Evolutionary conservation across 2,329 filamentous ascomycete genomes (phyloP), one percentile per base, ranked within the genome.

Genomic region (Nemania sp.): DNA sequence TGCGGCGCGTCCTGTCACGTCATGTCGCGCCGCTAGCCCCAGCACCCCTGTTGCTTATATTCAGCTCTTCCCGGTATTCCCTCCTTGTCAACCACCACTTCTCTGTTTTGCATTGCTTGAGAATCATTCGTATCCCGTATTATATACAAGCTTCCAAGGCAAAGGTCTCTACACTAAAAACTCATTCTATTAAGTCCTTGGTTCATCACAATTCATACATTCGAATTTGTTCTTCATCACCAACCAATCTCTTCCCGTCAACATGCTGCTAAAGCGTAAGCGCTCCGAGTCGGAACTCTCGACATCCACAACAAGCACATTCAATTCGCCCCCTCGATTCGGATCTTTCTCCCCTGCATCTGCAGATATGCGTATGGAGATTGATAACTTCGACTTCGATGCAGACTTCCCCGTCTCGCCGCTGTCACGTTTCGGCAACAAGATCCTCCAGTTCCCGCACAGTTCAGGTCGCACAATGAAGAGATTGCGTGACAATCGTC

Each of bases 181-280:
- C n/a, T 0, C 6, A 13, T 7, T 13, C 7, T 26, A 10, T 26
- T 13, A 15, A 43, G 1, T 49, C 32, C 6, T 62, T 29, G 3
- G 43, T 20, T 35, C 3, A 2, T 41, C 26, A 10, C 15, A 24
- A 24, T 53, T 24, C 15, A 53, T 1, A 20, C n/a, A 3, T 38
- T 18, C 22, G 47, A 7, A 29, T 32, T 54, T 35, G 10, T 6
- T 20, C 29, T 56, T 18, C 7, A 8, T 32, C 13, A 49, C 27
- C 22, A 24, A 35, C n/a, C 6, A 11, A 57, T 32, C 5, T 26
- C 15, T 54, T 49, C 51, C 20, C 35, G 32, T 66, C 70, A 73
- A 60, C 58, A 88, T 88, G 86, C 77, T 84, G 27, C 80, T 89
- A 75, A 91, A 90, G 77, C 88, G 89, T 79, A 91, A 90, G 82